Conservation (phyloP, 2,329 filamentous ascomycete species). For the Ceratocystis harringtonii region DNA sequence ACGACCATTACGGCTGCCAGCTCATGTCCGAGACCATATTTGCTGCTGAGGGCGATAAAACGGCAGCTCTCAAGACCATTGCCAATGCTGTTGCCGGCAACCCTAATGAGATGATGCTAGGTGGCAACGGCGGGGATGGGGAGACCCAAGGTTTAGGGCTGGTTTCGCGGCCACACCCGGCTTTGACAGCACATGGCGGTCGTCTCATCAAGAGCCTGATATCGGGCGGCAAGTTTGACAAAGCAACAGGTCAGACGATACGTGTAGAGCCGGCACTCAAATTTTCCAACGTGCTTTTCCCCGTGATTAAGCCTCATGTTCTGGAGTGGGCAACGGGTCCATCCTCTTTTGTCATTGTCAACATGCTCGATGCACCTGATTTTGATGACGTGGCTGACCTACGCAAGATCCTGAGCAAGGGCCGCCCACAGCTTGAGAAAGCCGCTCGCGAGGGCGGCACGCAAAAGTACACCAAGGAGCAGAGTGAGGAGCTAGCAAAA, state of each 20-base stretch:
- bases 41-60: constrained; percentile 59
- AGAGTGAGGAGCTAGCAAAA: constrained; percentile 30
- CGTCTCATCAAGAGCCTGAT: constrained; percentile 86
- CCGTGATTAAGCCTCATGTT: constrained; percentile 58
- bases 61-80: constrained; percentile 54
- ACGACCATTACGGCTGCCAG: constrained; percentile 72
- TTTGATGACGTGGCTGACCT: constrained; percentile 55
- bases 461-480: constrained; percentile 38
- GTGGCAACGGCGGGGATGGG: constrained; percentile 29
- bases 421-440: constrained; percentile 54
- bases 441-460: constrained; percentile 45
- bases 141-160: constrained; percentile 20
- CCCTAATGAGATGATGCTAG: constrained; percentile 25
- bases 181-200: constrained; percentile 48
- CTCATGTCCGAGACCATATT: constrained; percentile 73
- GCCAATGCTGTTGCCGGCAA: constrained; percentile 47
- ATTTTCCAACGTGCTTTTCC: constrained; percentile 72
- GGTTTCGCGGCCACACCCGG: constrained; percentile 37
- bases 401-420: constrained; percentile 54
- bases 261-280: constrained; percentile 60
- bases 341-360: constrained; percentile 75
- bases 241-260: constrained; percentile 52
- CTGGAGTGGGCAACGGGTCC: constrained; percentile 74
- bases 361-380: constrained; percentile 58
- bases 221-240: constrained; percentile 75